Base-by-base conservation (phyloP, 768 basidiomycete genomes). In the Calocybe gangraenosa region DNA sequence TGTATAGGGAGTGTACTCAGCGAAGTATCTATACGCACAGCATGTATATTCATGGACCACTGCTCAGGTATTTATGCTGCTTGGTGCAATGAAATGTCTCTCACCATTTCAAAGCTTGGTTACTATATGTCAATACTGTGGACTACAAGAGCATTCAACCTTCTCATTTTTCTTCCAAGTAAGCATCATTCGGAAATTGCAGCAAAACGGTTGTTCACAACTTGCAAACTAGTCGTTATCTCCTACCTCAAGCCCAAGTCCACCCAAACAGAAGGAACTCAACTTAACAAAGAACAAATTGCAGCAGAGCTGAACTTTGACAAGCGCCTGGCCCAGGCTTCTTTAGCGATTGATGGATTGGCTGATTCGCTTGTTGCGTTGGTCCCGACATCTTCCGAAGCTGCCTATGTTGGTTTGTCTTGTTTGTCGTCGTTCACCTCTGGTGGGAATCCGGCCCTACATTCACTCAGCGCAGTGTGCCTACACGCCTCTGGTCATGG, bases 11-110 rank as follows among this genome's bases (percentile, higher is more conserved):
- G 62, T 90, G 1, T 84, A 81, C 61, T 81, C 79, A 42, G 69
- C 84, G 47, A 91, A 90, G 61, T 89, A 88, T 52, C 65, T 90
- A 28, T 92, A 89, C 49, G 87, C 83, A 0, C 78, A 80, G 52
- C 83, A 88, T 56, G 66, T 82, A 8, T 89, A 83, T 54, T 59
- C 66, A 9, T 89, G 87, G 87, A 73, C 70, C 11, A 73, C 84
- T 9, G 76, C 76, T 30, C 69, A 81, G 69, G 76, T 61, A 55
- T 56, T 47, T 25, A 30, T 15, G 44, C 21, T 2, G 18, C 19
- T 34, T 15, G 13, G 6, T 3, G 6, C 9, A 32, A n/a, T 18
- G 15, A 21, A 31, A n/a, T 8, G 7, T 14, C 34, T 25, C 21
- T 59, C 13, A 51, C 54, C 33, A 25, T 35, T 7, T n/a, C 38